Percentiles rank a stretch among this genome's conserved stretches.
These are phyloP conservation scores for Diplodia mutila DNA, from an alignment of 2,329 filamentous ascomycete species.

Conservation along the genomic window DNA sequence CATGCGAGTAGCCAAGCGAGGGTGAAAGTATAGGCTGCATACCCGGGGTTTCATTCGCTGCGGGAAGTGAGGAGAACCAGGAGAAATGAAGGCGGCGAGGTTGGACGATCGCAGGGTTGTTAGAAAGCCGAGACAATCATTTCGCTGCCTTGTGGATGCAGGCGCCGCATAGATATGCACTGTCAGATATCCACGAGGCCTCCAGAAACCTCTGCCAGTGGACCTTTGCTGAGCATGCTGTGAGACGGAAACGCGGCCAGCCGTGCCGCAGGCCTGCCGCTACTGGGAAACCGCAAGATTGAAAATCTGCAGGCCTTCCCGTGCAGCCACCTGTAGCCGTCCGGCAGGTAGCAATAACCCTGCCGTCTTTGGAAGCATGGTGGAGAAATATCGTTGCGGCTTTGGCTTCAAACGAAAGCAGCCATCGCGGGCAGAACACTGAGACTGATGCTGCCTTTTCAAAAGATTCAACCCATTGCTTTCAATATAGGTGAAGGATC, in stretches of 20 bases:
- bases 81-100: background rate
- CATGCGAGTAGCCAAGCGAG: background rate
- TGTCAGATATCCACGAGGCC: conserved; percentile 3
- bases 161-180: conserved; percentile 1
- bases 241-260: background rate
- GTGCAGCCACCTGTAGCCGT: background rate
- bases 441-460: background rate
- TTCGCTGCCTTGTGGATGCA: background rate
- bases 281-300: background rate
- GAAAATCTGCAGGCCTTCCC: background rate
- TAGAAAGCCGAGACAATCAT: conserved; percentile 10
- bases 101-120: background rate
- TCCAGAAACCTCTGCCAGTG: background rate
- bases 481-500: background rate
- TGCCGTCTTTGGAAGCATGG: background rate
- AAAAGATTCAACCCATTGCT: no score
- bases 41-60: background rate
- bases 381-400: background rate
- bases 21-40: background rate
- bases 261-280: background rate
- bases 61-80: background rate
- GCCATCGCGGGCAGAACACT: background rate
- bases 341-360: background rate
- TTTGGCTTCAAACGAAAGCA: background rate
- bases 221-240: background rate